Percentiles rank a stretch among this genome's conserved stretches.
These are phyloP conservation scores for Stemphylium beticola DNA, from an alignment of 2,329 filamentous ascomycete genomes.

Conservation along the genomic window DNA sequence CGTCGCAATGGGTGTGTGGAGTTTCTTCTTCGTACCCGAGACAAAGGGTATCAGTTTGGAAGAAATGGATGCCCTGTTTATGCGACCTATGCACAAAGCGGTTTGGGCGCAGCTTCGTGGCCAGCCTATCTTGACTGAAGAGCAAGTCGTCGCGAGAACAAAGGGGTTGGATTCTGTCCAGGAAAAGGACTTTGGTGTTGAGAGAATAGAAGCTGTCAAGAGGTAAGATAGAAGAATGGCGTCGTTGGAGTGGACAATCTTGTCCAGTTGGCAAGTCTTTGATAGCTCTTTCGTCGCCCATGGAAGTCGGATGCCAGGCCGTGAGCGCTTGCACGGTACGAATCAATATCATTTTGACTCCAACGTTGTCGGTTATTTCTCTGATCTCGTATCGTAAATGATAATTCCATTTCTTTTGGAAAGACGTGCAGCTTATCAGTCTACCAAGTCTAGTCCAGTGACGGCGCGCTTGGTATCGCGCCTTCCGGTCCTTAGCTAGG, in stretches of 20 bases:
- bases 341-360: slow-evolving; percentile 1
- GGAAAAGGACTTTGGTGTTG: slow-evolving; percentile 28
- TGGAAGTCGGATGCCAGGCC: not conserved
- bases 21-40: slow-evolving; percentile 43
- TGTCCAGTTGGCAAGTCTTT: not conserved
- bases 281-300: slow-evolving; percentile 1
- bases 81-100: slow-evolving; percentile 35
- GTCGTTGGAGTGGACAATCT: not conserved
- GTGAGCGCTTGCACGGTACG: not conserved
- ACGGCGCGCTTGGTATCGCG: not conserved
- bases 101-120: slow-evolving; percentile 40
- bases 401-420: no score
- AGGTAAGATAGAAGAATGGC: slow-evolving; percentile 4
- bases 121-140: slow-evolving; percentile 23
- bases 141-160: slow-evolving; percentile 20
- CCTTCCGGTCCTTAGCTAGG: not conserved
- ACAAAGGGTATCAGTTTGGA: slow-evolving; percentile 42
- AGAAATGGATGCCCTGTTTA: slow-evolving; percentile 42
- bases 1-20: slow-evolving; percentile 39
- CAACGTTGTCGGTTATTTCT: not conserved
- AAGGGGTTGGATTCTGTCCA: slow-evolving; percentile 21
- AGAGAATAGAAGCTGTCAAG: slow-evolving; percentile 25
- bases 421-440: not conserved
- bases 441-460: not conserved
- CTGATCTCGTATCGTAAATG: not conserved